A percentile compares a stretch with the other conserved stretches of the same genome.
phyloP scores from a whole-genome alignment of 1,284 basidiomycete species.

The Cutaneotrichosporon dermatis region DNA sequence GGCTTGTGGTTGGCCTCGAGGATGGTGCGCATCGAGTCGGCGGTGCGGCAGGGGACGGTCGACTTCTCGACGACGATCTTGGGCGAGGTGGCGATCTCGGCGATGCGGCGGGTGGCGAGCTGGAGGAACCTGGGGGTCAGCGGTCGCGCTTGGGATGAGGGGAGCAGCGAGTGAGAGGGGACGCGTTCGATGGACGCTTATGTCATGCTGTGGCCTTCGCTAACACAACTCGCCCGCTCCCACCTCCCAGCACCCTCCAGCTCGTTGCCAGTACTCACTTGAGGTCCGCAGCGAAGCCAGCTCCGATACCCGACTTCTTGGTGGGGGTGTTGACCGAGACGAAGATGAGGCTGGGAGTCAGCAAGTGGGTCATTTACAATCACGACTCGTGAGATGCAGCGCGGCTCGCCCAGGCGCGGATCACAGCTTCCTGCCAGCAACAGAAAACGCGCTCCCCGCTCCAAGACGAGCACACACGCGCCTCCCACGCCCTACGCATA shows the following conservation, averaged over 20 bases:
- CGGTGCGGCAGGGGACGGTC: conserved; percentile 96
- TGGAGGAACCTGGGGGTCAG: conserved; percentile 74
- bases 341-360: conserved; percentile 52
- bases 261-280: conserved; percentile 60
- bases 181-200: too few species aligned
- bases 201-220: too few species aligned
- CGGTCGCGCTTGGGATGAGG: too few species aligned
- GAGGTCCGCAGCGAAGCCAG: conserved; percentile 95
- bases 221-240: too few species aligned
- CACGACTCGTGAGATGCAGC: too few species aligned
- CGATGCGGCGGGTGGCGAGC: conserved; percentile 91
- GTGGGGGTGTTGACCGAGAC: conserved; percentile 84
- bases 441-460: too few species aligned
- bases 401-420: too few species aligned
- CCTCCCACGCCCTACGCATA: background rate
- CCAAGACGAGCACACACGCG: too few species aligned
- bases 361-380: background rate
- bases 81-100: conserved; percentile 77
- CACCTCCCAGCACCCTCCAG: background rate
- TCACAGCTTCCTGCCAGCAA: too few species aligned
- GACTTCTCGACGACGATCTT: conserved; percentile 99
- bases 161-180: too few species aligned
- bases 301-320: conserved; percentile 95
- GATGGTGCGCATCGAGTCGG: conserved; percentile 95
- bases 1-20: conserved; percentile 95